Base-by-base conservation (phyloP, 2,329 filamentous ascomycete species). In the Cercospora sojina region DNA sequence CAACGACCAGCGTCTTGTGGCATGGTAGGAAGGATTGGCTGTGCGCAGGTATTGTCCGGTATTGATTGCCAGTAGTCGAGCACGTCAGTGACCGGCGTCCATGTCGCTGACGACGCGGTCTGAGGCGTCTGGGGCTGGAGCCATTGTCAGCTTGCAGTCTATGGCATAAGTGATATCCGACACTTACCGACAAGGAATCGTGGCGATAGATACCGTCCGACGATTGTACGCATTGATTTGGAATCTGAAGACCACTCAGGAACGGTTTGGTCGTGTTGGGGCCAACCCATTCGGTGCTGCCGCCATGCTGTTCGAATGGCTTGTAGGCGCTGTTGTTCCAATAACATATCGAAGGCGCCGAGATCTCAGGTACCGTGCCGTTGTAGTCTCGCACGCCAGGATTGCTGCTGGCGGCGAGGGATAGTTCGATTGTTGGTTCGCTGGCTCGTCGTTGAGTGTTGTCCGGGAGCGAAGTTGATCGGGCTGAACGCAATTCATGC, bases 241-340 rank as follows among this genome's bases (percentile, higher is more conserved):
- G 60, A 27, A 62, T 62, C 7, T 35, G 49, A 29, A 62, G 60
- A 6, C 47, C 60, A 31, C 47, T 55, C 7, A 62, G 47, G 47
- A 25, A 55, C 13, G 60, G 60, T 9, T 62, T 62, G 12, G 60
- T 53, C n/a, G 60, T 51, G 47, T 31, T 49, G 29, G 27, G 47
- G 4, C 60, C 60, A 9, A 55, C 60, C 60, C 60, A 62, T 62
- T 62, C 47, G 13, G 29, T 53, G 47, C 43, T 31, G 18, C 60
- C 60, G 31, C 60, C 27, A 16, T 55, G 60, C 35, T 62, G 60
- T 16, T 62, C 47, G 47, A 62, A 62, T 27, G 60, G 60, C 60
- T 62, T 62, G 49, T 62, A 62, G 6, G 60, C 23, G 25, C 3
- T 56, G 20, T 62, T 62, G 31, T 56, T 62, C 60, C 60, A 62